Base-by-base conservation (phyloP, 208 protist species). In the Trypanosoma melophagium region DNA sequence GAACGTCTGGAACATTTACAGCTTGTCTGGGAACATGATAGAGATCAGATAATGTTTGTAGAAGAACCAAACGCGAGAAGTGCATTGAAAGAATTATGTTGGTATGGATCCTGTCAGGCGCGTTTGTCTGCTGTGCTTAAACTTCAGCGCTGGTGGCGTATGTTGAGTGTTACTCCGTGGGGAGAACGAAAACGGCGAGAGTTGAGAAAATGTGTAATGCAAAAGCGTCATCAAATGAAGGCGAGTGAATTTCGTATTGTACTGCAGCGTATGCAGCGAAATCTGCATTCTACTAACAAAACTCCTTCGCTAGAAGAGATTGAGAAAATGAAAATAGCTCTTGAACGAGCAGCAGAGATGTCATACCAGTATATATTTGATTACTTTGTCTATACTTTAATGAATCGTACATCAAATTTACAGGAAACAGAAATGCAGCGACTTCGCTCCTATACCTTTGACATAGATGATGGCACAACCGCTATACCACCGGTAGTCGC, bases 111-210 rank as follows among this genome's bases (percentile, higher is more conserved):
- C 16, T 89, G 77, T 17, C 77, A 80, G 24, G 45, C 50, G 13
- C 79, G 81, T 16, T 69, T 94, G 62, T 56, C 13, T 0, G 80
- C 77, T 4, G 8, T 87, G 12, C 17, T 94, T 40, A 66, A 56
- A 28, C 70, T 94, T 22, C 88, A 94, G 72, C 69, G 77, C 16
- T 94, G 88, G 85, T 91, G 84, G 85, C 84, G 84, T 28, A 69
- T 88, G 71, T 65, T 80, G n/a, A 21, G 28, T 16, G 50, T 24
- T 13, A 41, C 12, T 16, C 10, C 51, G 35, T 69, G 71, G 68
- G 22, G 31, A 25, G 57, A 38, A 13, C 49, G 71, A 16, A 53
- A 56, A 24, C n/a, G 42, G 17, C n/a, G 22, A 57, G 63, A 42
- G 28, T 55, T 76, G 9, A 49, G 49, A 21, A 14, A 25, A 31